A percentile compares a stretch with the other conserved stretches of the same genome.
Conservation (phyloP, 768 basidiomycete genomes). For the Mycena sanguinolenta region DNA sequence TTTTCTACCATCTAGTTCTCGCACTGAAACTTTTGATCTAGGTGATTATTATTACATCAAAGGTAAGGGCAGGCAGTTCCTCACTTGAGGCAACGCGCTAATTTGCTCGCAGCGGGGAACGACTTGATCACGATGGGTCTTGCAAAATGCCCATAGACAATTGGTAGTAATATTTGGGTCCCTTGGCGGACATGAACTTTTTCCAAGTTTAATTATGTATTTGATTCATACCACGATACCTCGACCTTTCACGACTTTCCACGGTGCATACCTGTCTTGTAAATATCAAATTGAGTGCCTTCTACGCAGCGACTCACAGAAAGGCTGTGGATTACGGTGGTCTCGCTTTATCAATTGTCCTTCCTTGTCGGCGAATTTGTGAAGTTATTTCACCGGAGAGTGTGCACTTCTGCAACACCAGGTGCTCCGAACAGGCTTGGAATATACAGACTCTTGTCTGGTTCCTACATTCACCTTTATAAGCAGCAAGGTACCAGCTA, state of each 20-base stretch:
- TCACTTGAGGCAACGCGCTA: not conserved
- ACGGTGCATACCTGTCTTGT: not conserved
- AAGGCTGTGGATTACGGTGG: too few relatives aligned
- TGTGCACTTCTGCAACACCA: too few relatives aligned
- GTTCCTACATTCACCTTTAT: too few relatives aligned
- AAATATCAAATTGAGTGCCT: not conserved
- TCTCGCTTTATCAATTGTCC: too few relatives aligned
- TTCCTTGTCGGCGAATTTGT: too few relatives aligned
- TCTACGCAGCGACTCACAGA: not conserved
- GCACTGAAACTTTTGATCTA: slow-evolving; percentile 39
- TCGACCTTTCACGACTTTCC: not conserved
- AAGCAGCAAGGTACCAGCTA: too few relatives aligned
- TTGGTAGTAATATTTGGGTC: not conserved
- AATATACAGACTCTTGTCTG: too few relatives aligned
- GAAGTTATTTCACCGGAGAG: too few relatives aligned
- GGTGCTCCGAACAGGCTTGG: too few relatives aligned
- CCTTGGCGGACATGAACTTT: not conserved
- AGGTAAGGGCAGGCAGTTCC: not conserved
- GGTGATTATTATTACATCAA: slow-evolving; percentile 76
- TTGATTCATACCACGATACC: not conserved
- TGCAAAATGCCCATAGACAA: slow-evolving; percentile 16
- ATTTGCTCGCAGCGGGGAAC: slow-evolving; percentile 55
- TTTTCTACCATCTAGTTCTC: not conserved
- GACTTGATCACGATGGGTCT: slow-evolving; percentile 25
- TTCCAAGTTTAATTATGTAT: not conserved